Evolutionary conservation across 345 rosid genomes (phyloP).

Genomic region (Combretum micranthum): DNA sequence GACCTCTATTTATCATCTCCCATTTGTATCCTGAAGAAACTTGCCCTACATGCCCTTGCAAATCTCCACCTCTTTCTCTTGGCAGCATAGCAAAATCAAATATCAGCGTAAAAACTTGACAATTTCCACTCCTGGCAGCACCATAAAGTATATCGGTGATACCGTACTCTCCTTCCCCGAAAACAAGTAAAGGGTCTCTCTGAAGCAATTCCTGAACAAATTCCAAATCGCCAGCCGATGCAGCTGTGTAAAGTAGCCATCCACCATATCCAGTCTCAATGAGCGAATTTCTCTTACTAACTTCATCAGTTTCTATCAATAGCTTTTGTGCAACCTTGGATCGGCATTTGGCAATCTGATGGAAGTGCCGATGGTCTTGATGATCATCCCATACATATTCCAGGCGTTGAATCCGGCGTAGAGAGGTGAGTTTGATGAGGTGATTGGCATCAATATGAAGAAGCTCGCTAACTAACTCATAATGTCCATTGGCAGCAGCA

Average conservation of each 20-base stretch:
- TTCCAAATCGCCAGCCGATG: slow-evolving; percentile 78
- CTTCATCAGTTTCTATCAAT: slow-evolving; percentile 51
- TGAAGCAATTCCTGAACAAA: slow-evolving; percentile 67
- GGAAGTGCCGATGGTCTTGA: slow-evolving; percentile 54
- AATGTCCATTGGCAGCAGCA: slow-evolving; percentile 93
- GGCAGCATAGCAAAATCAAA: slow-evolving; percentile 66
- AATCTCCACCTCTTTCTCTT: slow-evolving; percentile 39
- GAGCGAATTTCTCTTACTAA: slow-evolving; percentile 50
- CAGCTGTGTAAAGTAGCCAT: slow-evolving; percentile 89
- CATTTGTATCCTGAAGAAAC: slow-evolving; percentile 52
- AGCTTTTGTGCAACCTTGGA: slow-evolving; percentile 66
- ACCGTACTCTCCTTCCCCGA: slow-evolving; percentile 95
- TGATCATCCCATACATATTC: slow-evolving; percentile 95
- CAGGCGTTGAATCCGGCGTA: slow-evolving; percentile 85
- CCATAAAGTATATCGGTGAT: slow-evolving; percentile 84
- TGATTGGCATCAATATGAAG: slow-evolving; percentile 74
- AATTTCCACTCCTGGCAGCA: slow-evolving; percentile 71
- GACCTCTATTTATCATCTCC: slow-evolving; percentile 83
- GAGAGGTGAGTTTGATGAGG: slow-evolving; percentile 88
- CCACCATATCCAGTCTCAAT: slow-evolving; percentile 76
- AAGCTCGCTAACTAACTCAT: slow-evolving; percentile 82
- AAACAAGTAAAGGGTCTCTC: slow-evolving; percentile 63
- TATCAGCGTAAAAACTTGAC: slow-evolving; percentile 52
- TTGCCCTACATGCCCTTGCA: slow-evolving; percentile 51
- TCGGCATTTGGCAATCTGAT: slow-evolving; percentile 62